These are phyloP conservation scores for Aspergillus nidulans DNA, from an alignment of 495 filamentous ascomycete genomes.

Conservation along the genomic window DNA sequence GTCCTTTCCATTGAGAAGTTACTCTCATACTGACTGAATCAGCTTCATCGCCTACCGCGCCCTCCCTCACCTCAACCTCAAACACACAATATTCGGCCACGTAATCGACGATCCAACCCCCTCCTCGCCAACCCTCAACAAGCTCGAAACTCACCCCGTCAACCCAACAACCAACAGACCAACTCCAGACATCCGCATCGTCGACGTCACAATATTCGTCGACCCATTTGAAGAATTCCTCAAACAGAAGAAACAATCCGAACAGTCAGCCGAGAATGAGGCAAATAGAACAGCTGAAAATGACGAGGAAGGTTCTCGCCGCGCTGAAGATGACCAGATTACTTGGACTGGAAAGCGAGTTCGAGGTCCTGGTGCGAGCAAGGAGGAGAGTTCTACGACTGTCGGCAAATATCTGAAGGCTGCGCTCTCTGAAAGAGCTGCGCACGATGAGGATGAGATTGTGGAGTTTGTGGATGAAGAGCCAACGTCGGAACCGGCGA, in stretches of 20 bases:
- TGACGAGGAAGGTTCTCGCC: conserved; percentile 42
- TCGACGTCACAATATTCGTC: conserved; percentile 80
- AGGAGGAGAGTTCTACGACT: conserved; percentile 37
- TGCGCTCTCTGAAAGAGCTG: conserved; percentile 38
- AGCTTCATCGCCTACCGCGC: conserved; percentile 83
- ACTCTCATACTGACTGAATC: conserved; percentile 15
- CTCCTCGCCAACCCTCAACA: conserved; percentile 53
- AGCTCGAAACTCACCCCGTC: conserved; percentile 67
- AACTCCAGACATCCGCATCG: conserved; percentile 68
- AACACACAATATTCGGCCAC: conserved; percentile 92
- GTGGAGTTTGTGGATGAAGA: conserved; percentile 55
- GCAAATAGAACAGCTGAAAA: conserved; percentile 33
- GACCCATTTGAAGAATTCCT: conserved; percentile 94
- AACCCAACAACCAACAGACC: conserved; percentile 67
- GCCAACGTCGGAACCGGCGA: conserved; percentile 59
- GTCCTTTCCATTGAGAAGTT: background rate
- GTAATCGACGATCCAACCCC: conserved; percentile 73
- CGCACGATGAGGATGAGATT: conserved; percentile 51
- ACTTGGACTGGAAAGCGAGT: conserved; percentile 92
- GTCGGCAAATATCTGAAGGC: conserved; percentile 82
- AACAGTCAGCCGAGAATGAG: conserved; percentile 41
- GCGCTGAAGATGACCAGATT: conserved; percentile 78
- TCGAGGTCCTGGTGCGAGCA: conserved; percentile 49
- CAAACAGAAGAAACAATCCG: conserved; percentile 45
- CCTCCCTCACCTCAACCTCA: conserved; percentile 78